Base-by-base conservation (phyloP, 2,329 filamentous ascomycete genomes). In the Phaeosphaeria sp. region DNA sequence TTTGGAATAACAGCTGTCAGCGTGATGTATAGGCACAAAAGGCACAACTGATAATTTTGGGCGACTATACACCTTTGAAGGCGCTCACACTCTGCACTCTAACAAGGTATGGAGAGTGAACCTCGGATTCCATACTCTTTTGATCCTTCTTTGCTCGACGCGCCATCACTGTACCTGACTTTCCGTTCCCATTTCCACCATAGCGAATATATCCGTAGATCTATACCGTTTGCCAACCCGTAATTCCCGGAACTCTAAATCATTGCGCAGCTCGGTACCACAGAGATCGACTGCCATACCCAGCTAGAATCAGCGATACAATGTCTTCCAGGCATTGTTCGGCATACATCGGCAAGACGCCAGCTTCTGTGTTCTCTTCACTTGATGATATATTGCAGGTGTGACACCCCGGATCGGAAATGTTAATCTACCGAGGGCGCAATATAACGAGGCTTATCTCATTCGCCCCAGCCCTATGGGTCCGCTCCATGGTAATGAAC, bases 1-100 rank as follows among this genome's bases (percentile, higher is more conserved):
- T 46, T 73, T 18, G 71, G 69, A 0, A 63, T 66, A 17, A 56
- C 64, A 5, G 39, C 67, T 36, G 49, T 57, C 3, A 54, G 41
- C 18, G 23, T 52, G 11, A 25, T 55, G n/a, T 52, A 42, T 41
- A 61, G 46, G 44, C 47, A 50, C 27, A 54, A 44, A 27, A 56
- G 21, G 10, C 44, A 41, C 36, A n/a, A 50, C 27, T 60, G 51
- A 54, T 13, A 6, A 17, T 47, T 20, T 23, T n/a, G 2, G 18
- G 13, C 21, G 7, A 46, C n/a, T n/a, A 15, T 5, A 17, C 36
- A 15, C 13, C 3, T 41, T 15, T 17, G 36, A 15, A 17, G 5
- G 36, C 36, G 15, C 9, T 27, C 5, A 5, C 25, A 9, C 9
- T 27, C 25, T 27, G 25, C 25, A 9, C 25, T 9, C 9, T 9